Evolutionary conservation across 2,329 filamentous ascomycete species (phyloP).

Genomic region (Sarocladium strictum): DNA sequence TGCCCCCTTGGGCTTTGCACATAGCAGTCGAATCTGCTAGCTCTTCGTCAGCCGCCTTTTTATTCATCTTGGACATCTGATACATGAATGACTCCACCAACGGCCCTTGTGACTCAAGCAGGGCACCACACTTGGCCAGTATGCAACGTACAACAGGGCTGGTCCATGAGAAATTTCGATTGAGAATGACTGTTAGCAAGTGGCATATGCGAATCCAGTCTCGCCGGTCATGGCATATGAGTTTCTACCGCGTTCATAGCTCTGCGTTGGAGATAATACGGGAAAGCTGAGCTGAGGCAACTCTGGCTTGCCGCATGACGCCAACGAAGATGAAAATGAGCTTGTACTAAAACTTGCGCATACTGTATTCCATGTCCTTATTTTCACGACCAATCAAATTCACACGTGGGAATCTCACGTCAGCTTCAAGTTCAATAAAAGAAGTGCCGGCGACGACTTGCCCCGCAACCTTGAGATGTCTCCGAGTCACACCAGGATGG

Average conservation of each 20-base stretch:
- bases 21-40: conserved; percentile 67
- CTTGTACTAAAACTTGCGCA: conserved; percentile 79
- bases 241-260: conserved; percentile 26
- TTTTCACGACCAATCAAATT: conserved; percentile 68
- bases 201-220: not conserved
- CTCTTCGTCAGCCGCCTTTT: conserved; percentile 54
- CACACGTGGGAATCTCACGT: conserved; percentile 63
- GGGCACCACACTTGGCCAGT: conserved; percentile 62
- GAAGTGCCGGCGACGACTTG: conserved; percentile 63
- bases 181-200: too few relatives aligned
- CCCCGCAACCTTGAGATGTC: conserved; percentile 60
- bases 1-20: conserved; percentile 66
- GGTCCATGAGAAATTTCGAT: conserved; percentile 54
- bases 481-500: conserved; percentile 60
- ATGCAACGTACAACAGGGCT: conserved; percentile 68
- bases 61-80: conserved; percentile 58
- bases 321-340: conserved; percentile 61
- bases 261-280: conserved; percentile 31
- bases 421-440: conserved; percentile 70
- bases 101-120: conserved; percentile 64
- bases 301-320: conserved; percentile 51
- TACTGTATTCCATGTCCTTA: conserved; percentile 66
- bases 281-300: conserved; percentile 31
- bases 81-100: conserved; percentile 70
- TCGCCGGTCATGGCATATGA: not conserved